A percentile compares a stretch with the other conserved stretches of the same genome.
These are phyloP conservation scores for Penicillium sp. DNA, from an alignment of 2,329 filamentous ascomycete species.

Conservation along the genomic window DNA sequence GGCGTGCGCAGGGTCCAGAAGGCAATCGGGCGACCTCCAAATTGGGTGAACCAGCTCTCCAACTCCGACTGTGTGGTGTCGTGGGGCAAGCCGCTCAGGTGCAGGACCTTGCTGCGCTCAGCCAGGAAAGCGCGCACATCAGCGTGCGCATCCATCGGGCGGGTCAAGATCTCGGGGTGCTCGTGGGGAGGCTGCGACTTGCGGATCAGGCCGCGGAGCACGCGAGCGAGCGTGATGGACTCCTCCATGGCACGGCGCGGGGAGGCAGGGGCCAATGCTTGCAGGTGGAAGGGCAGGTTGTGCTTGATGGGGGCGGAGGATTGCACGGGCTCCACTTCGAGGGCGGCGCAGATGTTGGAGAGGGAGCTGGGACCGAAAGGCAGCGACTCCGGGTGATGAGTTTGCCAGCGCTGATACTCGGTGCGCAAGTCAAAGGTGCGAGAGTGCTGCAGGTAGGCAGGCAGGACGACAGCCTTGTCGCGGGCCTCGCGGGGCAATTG, in stretches of 20 bases:
- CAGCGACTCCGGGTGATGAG: constrained; percentile 94
- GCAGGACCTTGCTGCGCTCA: constrained; percentile 94
- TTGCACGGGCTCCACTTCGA: constrained; percentile 96
- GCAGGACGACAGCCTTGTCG: constrained; percentile 95
- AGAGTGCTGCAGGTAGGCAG: constrained; percentile 94
- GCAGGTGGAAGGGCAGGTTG: constrained; percentile 94
- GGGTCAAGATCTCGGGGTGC: constrained; percentile 87
- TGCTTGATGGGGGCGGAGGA: constrained; percentile 98
- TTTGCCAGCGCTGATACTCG: constrained; percentile 98
- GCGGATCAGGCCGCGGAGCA: constrained; percentile 84
- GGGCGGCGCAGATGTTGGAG: constrained; percentile 93
- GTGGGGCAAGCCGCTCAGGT: constrained; percentile 94
- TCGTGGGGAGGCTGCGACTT: constrained; percentile 94
- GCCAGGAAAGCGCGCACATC: constrained; percentile 94
- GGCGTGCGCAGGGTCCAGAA: constrained; percentile 98
- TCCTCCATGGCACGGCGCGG: constrained; percentile 97
- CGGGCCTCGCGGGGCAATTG: constrained; percentile 95
- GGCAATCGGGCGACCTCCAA: constrained; percentile 92
- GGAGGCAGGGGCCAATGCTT: constrained; percentile 90
- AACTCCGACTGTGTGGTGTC: constrained; percentile 98
- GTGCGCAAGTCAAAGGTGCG: constrained; percentile 94
- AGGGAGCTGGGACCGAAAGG: constrained; percentile 94
- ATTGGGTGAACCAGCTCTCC: constrained; percentile 99
- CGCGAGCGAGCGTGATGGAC: constrained; percentile 85
- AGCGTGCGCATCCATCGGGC: constrained; percentile 92